Evolutionary conservation across 2,329 filamentous ascomycete genomes (phyloP).

Genomic region (Cyclaneusma minus): DNA sequence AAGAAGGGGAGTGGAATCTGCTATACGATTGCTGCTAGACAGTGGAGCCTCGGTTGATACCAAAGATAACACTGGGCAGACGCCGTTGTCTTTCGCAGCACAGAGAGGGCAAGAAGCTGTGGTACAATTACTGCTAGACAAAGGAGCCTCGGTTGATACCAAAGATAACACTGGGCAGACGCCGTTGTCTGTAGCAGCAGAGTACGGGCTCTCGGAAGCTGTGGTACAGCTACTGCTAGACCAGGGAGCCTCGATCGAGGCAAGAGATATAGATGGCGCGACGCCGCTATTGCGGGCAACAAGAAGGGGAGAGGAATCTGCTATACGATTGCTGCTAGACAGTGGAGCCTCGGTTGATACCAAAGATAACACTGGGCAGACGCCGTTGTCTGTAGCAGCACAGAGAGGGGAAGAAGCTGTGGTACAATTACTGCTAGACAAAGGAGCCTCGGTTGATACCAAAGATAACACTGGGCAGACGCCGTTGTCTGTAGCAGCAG

Average conservation of each 20-base stretch:
- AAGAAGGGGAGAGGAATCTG: too few relatives aligned
- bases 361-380: constrained; percentile 12
- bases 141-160: constrained; percentile 1
- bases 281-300: too few relatives aligned
- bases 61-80: not conserved
- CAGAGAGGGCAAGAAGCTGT: not conserved
- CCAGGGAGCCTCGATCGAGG: too few relatives aligned
- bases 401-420: not conserved
- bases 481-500: constrained; percentile 1
- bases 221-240: constrained; percentile 4
- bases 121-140: constrained; percentile 1
- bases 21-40: too few relatives aligned
- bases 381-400: constrained; percentile 1
- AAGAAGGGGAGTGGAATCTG: too few relatives aligned
- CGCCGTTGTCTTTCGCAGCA: constrained; percentile 1
- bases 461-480: too few relatives aligned
- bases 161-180: constrained; percentile 2
- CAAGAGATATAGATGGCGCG: too few relatives aligned
- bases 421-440: constrained; percentile 1
- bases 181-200: constrained; percentile 2
- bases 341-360: too few relatives aligned
- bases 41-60: too few relatives aligned
- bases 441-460: too few relatives aligned
- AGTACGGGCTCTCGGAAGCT: not conserved
- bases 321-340: too few relatives aligned